These are phyloP conservation scores for Cylindrotheca closterium DNA, from an alignment of 108 stramenopile genomes.

Conservation along the genomic window DNA sequence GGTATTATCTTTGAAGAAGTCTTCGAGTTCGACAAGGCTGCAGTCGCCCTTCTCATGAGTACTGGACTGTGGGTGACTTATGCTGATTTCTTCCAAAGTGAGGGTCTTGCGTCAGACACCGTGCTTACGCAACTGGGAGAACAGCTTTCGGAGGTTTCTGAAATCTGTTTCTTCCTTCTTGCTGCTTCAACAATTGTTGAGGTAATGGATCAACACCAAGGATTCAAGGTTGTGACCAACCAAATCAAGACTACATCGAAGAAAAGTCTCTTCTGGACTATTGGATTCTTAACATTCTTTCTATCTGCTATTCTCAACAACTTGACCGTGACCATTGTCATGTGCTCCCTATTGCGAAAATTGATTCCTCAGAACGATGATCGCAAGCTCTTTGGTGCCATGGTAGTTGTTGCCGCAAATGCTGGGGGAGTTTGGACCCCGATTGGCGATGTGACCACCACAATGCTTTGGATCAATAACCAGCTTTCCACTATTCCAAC, in stretches of 20 bases:
- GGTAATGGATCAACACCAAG: conserved; percentile 93
- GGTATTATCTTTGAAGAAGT: conserved; percentile 95
- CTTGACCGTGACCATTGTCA: conserved; percentile 93
- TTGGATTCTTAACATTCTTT: conserved; percentile 92
- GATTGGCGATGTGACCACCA: conserved; percentile 95
- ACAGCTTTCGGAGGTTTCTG: conserved; percentile 92
- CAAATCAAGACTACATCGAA: conserved; percentile 88
- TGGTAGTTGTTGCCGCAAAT: conserved; percentile 95
- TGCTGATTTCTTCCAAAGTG: conserved; percentile 77
- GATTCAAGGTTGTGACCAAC: conserved; percentile 94
- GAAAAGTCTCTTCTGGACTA: conserved; percentile 88
- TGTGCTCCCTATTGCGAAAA: conserved; percentile 86
- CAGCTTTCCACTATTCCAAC: conserved; percentile 90
- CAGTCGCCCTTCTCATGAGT: conserved; percentile 88
- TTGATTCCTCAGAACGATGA: conserved; percentile 83
- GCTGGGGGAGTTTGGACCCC: conserved; percentile 97
- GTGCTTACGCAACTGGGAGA: conserved; percentile 82
- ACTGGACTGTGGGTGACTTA: conserved; percentile 94
- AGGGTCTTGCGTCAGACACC: conserved; percentile 59
- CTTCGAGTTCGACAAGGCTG: conserved; percentile 94
- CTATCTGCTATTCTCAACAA: conserved; percentile 91
- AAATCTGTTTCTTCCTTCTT: conserved; percentile 93
- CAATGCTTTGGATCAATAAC: conserved; percentile 95
- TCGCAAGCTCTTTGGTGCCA: conserved; percentile 88
- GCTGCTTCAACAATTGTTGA: conserved; percentile 94